Evolutionary conservation across 2,329 filamentous ascomycete species (phyloP), one percentile per base, ranked within the genome.

Genomic region (Beauveria bassiana): DNA sequence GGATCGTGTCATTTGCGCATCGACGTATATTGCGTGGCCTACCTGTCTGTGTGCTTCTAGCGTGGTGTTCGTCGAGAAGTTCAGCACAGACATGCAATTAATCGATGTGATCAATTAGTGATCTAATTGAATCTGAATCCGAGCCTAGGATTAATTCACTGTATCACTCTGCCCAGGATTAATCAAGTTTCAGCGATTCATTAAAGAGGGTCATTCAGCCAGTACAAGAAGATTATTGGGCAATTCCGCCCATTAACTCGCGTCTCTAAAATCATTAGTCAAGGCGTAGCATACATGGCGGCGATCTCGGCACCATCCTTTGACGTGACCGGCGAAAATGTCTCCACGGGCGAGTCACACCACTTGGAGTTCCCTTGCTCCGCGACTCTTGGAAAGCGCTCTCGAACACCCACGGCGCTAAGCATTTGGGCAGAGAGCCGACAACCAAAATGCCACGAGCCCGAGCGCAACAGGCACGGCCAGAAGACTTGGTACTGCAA

Each of bases 81-180:
- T 0, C n/a, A 20, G n/a, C 45, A 1, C 54, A 59, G 42, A 47
- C 24, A 59, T 59, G 56, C 50, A 50, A 59, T 59, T 59, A 59
- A 59, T 59, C 45, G 56, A n/a, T 34, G 28, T 59, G 56, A 59
- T 59, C 50, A 40, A 59, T 59, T 59, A 50, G 45, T 40, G 56
- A 59, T 59, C n/a, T 50, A 20, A 59, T 59, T 59, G 56, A 59
- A 50, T 34, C 45, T 59, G 56, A 59, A 59, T 59, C 55, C 42
- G 43, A 49, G 56, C 42, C 24, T 49, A 22, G 45, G 56, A 59
- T 59, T 59, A 47, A 50, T 50, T 47, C 50, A 28, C 56, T 59
- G 56, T 50, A 50, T 59, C 56, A 59, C 28, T 22, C 56, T 50
- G 31, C 16, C 56, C 31, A 59, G 55, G 56, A 59, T 59, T 59